These are phyloP conservation scores for Melaleuca quinquenervia DNA, from an alignment of 345 rosid species.

Conservation along the genomic window DNA sequence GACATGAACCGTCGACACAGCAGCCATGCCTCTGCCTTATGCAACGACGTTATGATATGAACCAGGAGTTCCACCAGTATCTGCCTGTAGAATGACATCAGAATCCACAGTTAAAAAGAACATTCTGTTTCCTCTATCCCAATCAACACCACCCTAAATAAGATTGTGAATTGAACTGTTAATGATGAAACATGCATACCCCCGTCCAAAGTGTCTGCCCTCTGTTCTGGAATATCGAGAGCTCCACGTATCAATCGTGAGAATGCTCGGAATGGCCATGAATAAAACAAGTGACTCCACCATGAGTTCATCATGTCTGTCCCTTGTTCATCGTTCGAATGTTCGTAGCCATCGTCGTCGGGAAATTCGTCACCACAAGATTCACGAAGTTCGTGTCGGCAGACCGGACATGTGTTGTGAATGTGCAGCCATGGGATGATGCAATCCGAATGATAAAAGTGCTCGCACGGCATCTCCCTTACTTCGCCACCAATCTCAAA, in stretches of 20 bases:
- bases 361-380: background rate
- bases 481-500: conserved; percentile 41
- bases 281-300: conserved; percentile 12
- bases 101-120: background rate
- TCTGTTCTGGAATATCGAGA: conserved; percentile 2
- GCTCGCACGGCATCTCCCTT: conserved; percentile 54
- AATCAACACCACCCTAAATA: background rate
- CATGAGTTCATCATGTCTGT: conserved; percentile 7
- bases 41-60: conserved; percentile 1
- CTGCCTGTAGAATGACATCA: conserved; percentile 6
- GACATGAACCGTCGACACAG: background rate
- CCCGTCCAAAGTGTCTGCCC: background rate
- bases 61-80: conserved; percentile 38
- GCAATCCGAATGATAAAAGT: conserved; percentile 61
- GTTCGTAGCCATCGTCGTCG: background rate
- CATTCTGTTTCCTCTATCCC: background rate
- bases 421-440: conserved; percentile 62
- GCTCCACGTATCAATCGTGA: conserved; percentile 17
- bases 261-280: conserved; percentile 23
- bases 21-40: background rate
- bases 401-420: conserved; percentile 69
- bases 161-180: background rate
- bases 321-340: conserved; percentile 10
- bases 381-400: conserved; percentile 31
- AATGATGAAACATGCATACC: conserved; percentile 2